Evolutionary conservation across 192 early-diverging fungal species (phyloP).

Genomic region (Backusella tuberculispora): DNA sequence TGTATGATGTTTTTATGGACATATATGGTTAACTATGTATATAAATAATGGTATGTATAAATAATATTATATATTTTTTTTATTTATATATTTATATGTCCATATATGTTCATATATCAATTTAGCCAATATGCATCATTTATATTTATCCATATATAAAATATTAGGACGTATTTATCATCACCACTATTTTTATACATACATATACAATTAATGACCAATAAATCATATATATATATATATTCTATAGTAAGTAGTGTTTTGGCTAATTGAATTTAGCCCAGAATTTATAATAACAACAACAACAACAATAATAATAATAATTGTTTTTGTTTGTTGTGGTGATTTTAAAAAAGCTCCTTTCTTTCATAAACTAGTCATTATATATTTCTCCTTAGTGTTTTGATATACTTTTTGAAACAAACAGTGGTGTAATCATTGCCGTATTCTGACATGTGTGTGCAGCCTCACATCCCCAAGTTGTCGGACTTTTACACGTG

Average conservation of each 20-base stretch:
- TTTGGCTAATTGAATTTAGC: not conserved
- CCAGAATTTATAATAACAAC: not conserved
- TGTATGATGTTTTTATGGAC: not conserved
- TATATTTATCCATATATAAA: conserved; percentile 9
- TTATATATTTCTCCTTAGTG: not conserved
- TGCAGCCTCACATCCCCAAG: not conserved
- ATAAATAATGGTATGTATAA: too few species aligned
- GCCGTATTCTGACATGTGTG: conserved; percentile 13
- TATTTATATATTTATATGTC: not conserved
- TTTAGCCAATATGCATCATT: conserved; percentile 14
- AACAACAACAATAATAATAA: not conserved
- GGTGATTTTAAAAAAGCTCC: conserved; percentile 11
- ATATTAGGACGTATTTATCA: not conserved
- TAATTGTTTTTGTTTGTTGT: not conserved
- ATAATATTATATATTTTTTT: too few species aligned
- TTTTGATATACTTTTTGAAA: not conserved
- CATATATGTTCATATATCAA: not conserved
- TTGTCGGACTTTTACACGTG: not conserved
- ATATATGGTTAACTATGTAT: too few species aligned
- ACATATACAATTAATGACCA: not conserved
- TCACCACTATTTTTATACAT: too few species aligned
- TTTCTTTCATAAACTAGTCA: not conserved
- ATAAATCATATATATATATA: not conserved
- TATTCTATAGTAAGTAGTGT: not conserved
- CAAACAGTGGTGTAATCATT: conserved; percentile 11